Conservation (phyloP, 129 eudicot genomes). For the Silybum marianum region DNA sequence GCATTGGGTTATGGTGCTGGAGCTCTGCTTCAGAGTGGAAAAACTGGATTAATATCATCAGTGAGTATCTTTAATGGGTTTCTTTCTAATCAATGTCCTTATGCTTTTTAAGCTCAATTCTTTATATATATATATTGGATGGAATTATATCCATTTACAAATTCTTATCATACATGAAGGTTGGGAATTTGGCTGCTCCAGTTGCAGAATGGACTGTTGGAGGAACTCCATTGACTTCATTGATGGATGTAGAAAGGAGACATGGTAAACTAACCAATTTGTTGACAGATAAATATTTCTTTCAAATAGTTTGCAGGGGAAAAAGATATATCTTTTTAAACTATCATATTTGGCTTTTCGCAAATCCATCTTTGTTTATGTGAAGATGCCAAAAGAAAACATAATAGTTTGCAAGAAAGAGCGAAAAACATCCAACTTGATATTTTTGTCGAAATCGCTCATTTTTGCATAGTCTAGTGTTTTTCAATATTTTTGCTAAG, state of each 20-base stretch:
- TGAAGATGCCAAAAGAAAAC: background rate
- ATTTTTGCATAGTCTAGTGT: background rate
- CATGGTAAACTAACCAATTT: constrained; percentile 57
- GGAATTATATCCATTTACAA: background rate
- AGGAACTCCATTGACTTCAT: constrained; percentile 92
- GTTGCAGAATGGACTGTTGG: constrained; percentile 98
- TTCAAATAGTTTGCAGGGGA: background rate
- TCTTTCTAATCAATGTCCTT: background rate
- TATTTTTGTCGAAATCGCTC: background rate
- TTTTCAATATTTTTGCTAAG: background rate
- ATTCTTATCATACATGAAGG: constrained; percentile 44
- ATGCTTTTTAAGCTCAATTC: background rate
- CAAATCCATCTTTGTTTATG: background rate
- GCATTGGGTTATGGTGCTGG: constrained; percentile 99
- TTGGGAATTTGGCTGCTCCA: constrained; percentile 94
- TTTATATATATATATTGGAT: no score
- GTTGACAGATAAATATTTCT: background rate
- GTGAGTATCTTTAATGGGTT: constrained; percentile 42
- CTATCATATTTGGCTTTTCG: background rate
- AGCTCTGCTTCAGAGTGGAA: constrained; percentile 90
- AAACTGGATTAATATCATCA: constrained; percentile 93
- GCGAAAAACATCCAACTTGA: background rate
- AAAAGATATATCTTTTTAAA: background rate
- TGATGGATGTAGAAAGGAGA: constrained; percentile 99
- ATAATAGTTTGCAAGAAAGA: background rate